Evolutionary conservation across 495 filamentous ascomycete genomes (phyloP).

Genomic region (Usnea hakonensis): DNA sequence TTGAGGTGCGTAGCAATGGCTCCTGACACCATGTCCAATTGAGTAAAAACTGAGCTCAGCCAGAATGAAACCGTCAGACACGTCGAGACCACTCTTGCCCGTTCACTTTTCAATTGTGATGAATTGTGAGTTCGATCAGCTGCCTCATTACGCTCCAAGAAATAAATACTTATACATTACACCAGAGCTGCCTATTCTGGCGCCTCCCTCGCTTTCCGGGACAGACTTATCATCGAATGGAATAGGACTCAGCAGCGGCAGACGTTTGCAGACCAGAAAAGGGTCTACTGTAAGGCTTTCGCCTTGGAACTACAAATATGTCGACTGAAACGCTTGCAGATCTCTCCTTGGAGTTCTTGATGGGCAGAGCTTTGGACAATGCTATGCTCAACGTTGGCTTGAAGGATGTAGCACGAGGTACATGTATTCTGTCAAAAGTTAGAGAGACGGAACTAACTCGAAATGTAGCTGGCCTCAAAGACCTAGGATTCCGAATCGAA

Average conservation of each 20-base stretch:
- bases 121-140: slow-evolving; percentile 46
- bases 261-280: slow-evolving; percentile 81
- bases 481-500: slow-evolving; percentile 93
- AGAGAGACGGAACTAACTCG: background rate
- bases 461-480: slow-evolving; percentile 61
- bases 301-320: background rate
- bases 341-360: slow-evolving; percentile 90
- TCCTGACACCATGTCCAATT: background rate
- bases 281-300: slow-evolving; percentile 65
- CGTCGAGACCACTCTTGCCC: slow-evolving; percentile 92
- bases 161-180: slow-evolving; percentile 6
- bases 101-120: slow-evolving; percentile 97
- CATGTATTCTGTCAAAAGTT: background rate
- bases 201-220: slow-evolving; percentile 81
- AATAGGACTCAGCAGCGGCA: slow-evolving; percentile 96
- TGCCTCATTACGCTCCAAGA: background rate
- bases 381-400: slow-evolving; percentile 91
- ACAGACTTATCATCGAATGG: slow-evolving; percentile 90
- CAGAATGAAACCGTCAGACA: slow-evolving; percentile 81
- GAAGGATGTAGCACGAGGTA: slow-evolving; percentile 77
- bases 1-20: slow-evolving; percentile 43
- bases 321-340: slow-evolving; percentile 37
- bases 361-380: slow-evolving; percentile 95
- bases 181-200: slow-evolving; percentile 79
- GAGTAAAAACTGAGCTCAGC: slow-evolving; percentile 9